Conservation (phyloP, 2,329 filamentous ascomycete genomes). For the Diplocarpon mali region DNA sequence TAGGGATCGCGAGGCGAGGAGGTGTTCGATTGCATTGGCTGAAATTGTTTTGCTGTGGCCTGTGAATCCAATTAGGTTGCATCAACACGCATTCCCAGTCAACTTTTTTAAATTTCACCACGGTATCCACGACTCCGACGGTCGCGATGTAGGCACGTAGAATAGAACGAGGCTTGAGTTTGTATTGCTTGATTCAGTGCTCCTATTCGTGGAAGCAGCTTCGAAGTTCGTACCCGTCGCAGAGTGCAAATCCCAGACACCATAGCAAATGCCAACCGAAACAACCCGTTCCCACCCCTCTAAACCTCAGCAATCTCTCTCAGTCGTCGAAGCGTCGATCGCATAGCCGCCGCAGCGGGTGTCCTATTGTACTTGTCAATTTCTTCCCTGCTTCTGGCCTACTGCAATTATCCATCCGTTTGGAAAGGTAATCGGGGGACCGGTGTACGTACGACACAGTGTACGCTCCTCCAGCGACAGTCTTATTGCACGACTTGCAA, state of each 20-base stretch:
- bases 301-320: slow-evolving; percentile 96
- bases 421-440: neutral
- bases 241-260: slow-evolving; percentile 26
- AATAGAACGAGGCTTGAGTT: slow-evolving; percentile 13
- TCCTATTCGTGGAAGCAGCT: slow-evolving; percentile 24
- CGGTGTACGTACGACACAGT: slow-evolving; percentile 74
- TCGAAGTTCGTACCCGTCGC: slow-evolving; percentile 23
- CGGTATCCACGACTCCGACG: slow-evolving; percentile 6
- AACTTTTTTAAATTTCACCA: slow-evolving; percentile 13
- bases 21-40: neutral
- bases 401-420: neutral
- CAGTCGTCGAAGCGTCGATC: slow-evolving; percentile 93
- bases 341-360: slow-evolving; percentile 83
- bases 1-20: neutral
- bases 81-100: slow-evolving; percentile 2
- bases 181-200: slow-evolving; percentile 24
- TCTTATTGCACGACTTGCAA: slow-evolving; percentile 93
- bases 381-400: neutral
- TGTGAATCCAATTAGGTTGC: slow-evolving; percentile 9
- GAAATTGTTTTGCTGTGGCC: slow-evolving; percentile 4
- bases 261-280: slow-evolving; percentile 25
- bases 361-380: slow-evolving; percentile 46
- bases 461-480: slow-evolving; percentile 87
- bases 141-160: slow-evolving; percentile 9
- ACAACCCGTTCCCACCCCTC: slow-evolving; percentile 29